Percentiles rank a stretch among this genome's conserved stretches.
Evolutionary conservation across 371 early-diverging fungal species (phyloP).

Genomic region (Mortierella sp.): DNA sequence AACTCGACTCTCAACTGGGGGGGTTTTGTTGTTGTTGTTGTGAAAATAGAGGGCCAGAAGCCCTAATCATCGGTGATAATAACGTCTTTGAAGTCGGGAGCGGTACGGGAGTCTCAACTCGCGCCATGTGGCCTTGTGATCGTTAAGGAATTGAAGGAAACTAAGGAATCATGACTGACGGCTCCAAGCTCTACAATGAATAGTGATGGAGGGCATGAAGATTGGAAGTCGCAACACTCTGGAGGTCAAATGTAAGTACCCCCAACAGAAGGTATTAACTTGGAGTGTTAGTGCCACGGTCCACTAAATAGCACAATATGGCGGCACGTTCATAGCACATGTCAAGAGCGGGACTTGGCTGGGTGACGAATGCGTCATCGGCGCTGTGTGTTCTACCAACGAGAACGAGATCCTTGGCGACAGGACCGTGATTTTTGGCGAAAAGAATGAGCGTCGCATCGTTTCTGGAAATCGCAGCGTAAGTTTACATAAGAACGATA

Average conservation of each 20-base stretch:
- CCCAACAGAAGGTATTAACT: too few relatives aligned
- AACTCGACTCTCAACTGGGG: too few relatives aligned
- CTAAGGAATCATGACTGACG: too few relatives aligned
- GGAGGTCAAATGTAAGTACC: slow-evolving; percentile 77
- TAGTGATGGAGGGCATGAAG: slow-evolving; percentile 76
- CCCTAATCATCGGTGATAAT: slow-evolving; percentile 79
- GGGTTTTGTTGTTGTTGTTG: background rate
- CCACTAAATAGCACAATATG: too few relatives aligned
- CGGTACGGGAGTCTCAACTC: too few relatives aligned
- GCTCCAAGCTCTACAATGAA: too few relatives aligned
- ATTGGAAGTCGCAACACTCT: slow-evolving; percentile 78
- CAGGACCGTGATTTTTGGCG: slow-evolving; percentile 78
- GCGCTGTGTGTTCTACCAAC: slow-evolving; percentile 75
- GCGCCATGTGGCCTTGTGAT: too few relatives aligned
- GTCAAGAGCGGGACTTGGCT: slow-evolving; percentile 70
- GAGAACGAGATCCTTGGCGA: slow-evolving; percentile 70
- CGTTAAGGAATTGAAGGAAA: too few relatives aligned
- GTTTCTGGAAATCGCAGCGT: slow-evolving; percentile 55
- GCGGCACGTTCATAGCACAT: slow-evolving; percentile 56
- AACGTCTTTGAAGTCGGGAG: slow-evolving; percentile 84
- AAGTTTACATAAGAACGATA: slow-evolving; percentile 3
- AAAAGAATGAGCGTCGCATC: slow-evolving; percentile 65
- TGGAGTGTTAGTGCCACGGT: too few relatives aligned
- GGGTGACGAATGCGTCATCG: slow-evolving; percentile 81
- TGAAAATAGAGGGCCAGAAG: slow-evolving; percentile 42